phyloP scores from a whole-genome alignment of 805 yeast species.

The Hanseniaspora hatyaiensis region DNA sequence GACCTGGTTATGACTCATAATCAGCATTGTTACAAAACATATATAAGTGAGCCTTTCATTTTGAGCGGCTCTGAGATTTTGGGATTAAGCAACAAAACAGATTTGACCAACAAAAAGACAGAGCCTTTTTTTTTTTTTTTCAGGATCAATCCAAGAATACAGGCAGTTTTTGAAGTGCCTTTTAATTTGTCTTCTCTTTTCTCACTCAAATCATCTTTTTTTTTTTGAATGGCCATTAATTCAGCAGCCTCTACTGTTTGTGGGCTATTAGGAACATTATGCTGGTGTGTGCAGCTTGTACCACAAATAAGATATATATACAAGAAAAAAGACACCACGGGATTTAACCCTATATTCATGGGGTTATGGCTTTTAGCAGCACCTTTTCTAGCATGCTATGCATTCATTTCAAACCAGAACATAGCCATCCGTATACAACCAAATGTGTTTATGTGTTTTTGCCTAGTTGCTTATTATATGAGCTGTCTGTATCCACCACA shows the following conservation, averaged over 20 bases:
- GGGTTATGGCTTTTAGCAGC: conserved; percentile 71
- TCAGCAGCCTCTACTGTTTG: conserved; percentile 54
- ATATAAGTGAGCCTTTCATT: too few species aligned
- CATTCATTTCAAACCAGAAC: conserved; percentile 56
- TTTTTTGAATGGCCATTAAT: conserved; percentile 23
- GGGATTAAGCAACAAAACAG: too few species aligned
- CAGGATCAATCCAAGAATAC: too few species aligned
- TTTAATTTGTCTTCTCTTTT: too few species aligned
- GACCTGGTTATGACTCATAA: too few species aligned
- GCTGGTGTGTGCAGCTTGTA: conserved; percentile 84
- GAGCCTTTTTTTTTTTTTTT: too few species aligned
- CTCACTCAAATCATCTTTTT: too few species aligned
- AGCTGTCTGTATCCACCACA: conserved; percentile 65
- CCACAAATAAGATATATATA: conserved; percentile 77
- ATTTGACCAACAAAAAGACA: too few species aligned
- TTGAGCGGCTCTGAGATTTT: too few species aligned
- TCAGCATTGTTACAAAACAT: too few species aligned
- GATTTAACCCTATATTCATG: conserved; percentile 82
- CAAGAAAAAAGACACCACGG: conserved; percentile 65
- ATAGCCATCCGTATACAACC: conserved; percentile 81
- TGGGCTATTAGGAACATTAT: conserved; percentile 79
- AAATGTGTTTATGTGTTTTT: conserved; percentile 61
- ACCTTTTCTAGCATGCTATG: conserved; percentile 77
- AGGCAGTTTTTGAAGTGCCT: too few species aligned
- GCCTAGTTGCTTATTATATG: conserved; percentile 58